Conservation (phyloP, 2,329 filamentous ascomycete species). For the Ustulina deusta region DNA sequence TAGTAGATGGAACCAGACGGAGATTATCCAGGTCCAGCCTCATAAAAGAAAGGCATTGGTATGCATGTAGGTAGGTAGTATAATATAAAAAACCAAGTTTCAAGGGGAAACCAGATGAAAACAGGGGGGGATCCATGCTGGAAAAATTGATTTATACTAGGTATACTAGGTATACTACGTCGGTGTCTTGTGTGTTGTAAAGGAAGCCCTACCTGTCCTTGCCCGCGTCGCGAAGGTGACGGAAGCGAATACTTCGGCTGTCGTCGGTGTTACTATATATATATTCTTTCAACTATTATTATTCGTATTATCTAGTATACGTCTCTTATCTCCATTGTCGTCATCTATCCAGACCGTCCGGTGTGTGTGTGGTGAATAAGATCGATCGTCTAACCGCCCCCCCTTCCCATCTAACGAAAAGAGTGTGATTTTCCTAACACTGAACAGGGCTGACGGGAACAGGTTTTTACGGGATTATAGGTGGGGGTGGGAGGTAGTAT, state of each 20-base stretch:
- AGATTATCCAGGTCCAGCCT: conserved; percentile 19
- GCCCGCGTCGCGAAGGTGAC: conserved; percentile 12
- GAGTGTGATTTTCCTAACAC: conserved; percentile 25
- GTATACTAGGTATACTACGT: too few relatives aligned
- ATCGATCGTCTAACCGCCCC: conserved; percentile 29
- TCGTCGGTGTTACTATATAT: not conserved
- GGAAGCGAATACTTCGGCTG: conserved; percentile 18
- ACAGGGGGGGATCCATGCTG: conserved; percentile 12
- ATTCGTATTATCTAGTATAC: not conserved
- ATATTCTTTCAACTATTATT: not conserved
- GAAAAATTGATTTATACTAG: conserved; percentile 13
- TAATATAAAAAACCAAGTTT: conserved; percentile 28
- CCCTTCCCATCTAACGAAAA: conserved; percentile 18
- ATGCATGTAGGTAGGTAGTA: conserved; percentile 16
- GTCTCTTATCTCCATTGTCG: conserved; percentile 14
- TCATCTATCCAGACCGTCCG: conserved; percentile 26
- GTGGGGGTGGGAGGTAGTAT: conserved; percentile 19
- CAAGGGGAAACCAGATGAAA: conserved; percentile 2
- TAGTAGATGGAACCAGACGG: conserved; percentile 12
- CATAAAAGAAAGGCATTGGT: conserved; percentile 9
- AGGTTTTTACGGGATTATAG: conserved; percentile 27
- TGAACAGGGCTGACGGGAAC: conserved; percentile 34
- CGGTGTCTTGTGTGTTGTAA: conserved; percentile 12
- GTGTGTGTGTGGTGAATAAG: conserved; percentile 27
- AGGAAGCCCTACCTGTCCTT: not conserved